Evolutionary conservation across 2,329 filamentous ascomycete species (phyloP), one percentile per base, ranked within the genome.

Genomic region (Neopestalotiopsis sp.): DNA sequence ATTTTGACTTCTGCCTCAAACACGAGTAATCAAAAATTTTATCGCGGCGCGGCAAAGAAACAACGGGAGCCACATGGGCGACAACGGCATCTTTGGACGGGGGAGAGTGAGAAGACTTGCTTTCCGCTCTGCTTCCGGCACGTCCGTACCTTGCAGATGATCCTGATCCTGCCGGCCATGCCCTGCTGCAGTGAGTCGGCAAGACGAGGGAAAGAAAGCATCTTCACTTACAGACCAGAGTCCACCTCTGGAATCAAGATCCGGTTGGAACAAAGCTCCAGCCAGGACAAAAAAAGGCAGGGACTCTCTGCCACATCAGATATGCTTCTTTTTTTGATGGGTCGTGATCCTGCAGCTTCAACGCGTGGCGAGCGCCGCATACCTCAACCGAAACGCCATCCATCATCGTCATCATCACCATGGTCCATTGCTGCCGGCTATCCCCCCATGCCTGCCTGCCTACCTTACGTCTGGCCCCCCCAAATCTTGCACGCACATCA

Each of bases 1-100:
- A 24, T 53, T 53, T 53, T 53, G 45, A 53, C 45, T 53, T 53
- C 45, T 53, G 45, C 45, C 45, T 53, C 45, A 53, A 53, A 53
- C 45, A 53, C 45, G 45, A 53, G 45, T 53, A 53, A 53, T 53
- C 34, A 38, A 38, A 38, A 38, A 53, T 53, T 20, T 17, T 20
- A 53, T 17, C 45, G 20, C 45, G 45, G 45, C n/a, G 45, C 45
- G 45, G 45, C 45, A 53, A 53, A 53, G 45, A 53, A 53, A 53
- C 45, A 53, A 53, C 45, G 45, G 45, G 45, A 53, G 45, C 45
- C 45, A 53, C 45, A 53, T 53, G 45, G 45, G 45, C 45, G 45
- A 53, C 45, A 53, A 53, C 45, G 45, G 45, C 14, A 53, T n/a
- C 17, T n/a, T 49, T 53, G 17, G 9, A 9, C n/a, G 45, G 45